phyloP scores from a whole-genome alignment of 2,329 filamentous ascomycete species.

The Pezicula radicicola region DNA sequence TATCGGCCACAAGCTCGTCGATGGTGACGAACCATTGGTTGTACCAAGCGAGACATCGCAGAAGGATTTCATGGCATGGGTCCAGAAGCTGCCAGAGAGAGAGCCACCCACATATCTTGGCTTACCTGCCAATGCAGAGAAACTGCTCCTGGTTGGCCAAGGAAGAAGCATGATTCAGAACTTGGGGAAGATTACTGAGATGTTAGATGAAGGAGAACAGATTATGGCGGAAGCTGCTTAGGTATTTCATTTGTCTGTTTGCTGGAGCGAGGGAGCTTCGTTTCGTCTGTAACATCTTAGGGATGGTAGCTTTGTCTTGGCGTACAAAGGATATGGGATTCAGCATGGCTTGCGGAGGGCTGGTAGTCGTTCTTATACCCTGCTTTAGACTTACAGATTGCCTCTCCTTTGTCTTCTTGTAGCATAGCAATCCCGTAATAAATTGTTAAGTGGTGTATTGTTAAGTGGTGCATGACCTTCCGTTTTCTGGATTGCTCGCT shows the following conservation, averaged over 20 bases:
- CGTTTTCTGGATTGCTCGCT: not conserved
- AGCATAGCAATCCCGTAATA: slow-evolving; percentile 8
- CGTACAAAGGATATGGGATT: not conserved
- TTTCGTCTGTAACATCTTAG: slow-evolving; percentile 13
- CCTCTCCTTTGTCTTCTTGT: slow-evolving; percentile 16
- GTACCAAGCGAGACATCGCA: slow-evolving; percentile 80
- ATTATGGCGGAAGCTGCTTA: slow-evolving; percentile 64
- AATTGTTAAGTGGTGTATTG: not conserved
- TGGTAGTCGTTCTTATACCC: slow-evolving; percentile 18
- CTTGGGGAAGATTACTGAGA: slow-evolving; percentile 76
- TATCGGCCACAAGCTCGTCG: slow-evolving; percentile 84
- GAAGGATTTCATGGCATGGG: slow-evolving; percentile 86
- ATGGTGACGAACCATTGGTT: slow-evolving; percentile 57
- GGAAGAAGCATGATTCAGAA: slow-evolving; percentile 83
- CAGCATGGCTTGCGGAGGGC: slow-evolving; percentile 8
- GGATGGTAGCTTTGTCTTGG: slow-evolving; percentile 5
- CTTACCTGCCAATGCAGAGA: slow-evolving; percentile 93
- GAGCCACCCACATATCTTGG: slow-evolving; percentile 96
- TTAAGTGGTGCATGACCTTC: no score
- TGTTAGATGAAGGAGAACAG: slow-evolving; percentile 93
- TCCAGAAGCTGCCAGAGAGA: slow-evolving; percentile 86
- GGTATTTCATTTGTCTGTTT: slow-evolving; percentile 1
- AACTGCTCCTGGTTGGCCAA: slow-evolving; percentile 84
- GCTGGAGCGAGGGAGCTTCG: not conserved
- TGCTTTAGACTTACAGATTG: slow-evolving; percentile 16